phyloP scores from a whole-genome alignment of 352 stramenopile genomes.

The Phytopythium litorale region DNA sequence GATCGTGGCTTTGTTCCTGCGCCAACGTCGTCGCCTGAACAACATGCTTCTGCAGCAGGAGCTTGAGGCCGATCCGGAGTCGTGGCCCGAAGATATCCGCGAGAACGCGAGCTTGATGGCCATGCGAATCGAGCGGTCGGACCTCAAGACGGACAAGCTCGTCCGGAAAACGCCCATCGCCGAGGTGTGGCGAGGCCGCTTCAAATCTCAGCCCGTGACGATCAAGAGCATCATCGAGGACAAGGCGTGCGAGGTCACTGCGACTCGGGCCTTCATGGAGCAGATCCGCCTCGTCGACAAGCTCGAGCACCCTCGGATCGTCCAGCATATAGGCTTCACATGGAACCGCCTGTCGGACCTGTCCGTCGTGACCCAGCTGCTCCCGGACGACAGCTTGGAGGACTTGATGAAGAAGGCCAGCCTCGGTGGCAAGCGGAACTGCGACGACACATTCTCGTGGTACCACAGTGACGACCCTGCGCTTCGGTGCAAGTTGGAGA shows the following conservation, averaged over 20 bases:
- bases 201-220: slow-evolving; percentile 5
- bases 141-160: slow-evolving; percentile 11
- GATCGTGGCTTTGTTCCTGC: slow-evolving; percentile 10
- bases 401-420: slow-evolving; percentile 9
- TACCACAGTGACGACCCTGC: slow-evolving; percentile 4
- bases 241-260: slow-evolving; percentile 17
- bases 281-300: slow-evolving; percentile 16
- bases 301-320: slow-evolving; percentile 17
- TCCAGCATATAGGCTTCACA: slow-evolving; percentile 23
- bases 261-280: slow-evolving; percentile 11
- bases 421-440: background rate
- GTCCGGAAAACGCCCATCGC: slow-evolving; percentile 10
- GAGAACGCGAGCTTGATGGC: slow-evolving; percentile 13
- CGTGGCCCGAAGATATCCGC: slow-evolving; percentile 15
- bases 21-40: slow-evolving; percentile 14
- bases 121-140: slow-evolving; percentile 9
- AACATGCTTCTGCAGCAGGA: slow-evolving; percentile 17
- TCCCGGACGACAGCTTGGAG: slow-evolving; percentile 16
- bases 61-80: slow-evolving; percentile 11
- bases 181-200: slow-evolving; percentile 10
- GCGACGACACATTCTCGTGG: slow-evolving; percentile 7
- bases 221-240: slow-evolving; percentile 20
- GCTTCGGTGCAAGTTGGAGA: slow-evolving; percentile 10
- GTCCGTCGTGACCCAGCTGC: slow-evolving; percentile 20
- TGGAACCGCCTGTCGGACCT: slow-evolving; percentile 18